A percentile compares a stretch with the other conserved stretches of the same genome.
These are phyloP conservation scores for Diutina mesorugosa DNA, from an alignment of 1,139 yeast species.

Conservation along the genomic window DNA sequence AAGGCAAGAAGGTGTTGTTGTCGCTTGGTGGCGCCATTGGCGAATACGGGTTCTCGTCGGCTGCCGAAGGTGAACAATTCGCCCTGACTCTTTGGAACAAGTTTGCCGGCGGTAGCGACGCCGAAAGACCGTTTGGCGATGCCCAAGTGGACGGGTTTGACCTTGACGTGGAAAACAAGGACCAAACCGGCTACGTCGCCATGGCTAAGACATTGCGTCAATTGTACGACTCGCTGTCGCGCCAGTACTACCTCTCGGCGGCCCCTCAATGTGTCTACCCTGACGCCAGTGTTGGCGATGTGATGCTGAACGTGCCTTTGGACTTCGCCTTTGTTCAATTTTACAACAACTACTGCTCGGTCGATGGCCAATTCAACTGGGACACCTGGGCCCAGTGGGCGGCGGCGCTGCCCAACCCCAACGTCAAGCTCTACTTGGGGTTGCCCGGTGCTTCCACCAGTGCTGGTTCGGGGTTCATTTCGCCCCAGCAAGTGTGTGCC, in stretches of 20 bases:
- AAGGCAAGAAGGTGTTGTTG: constrained; percentile 66
- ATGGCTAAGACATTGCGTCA: constrained; percentile 48
- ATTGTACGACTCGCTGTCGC: constrained; percentile 42
- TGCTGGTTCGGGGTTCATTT: constrained; percentile 12
- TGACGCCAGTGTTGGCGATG: constrained; percentile 68
- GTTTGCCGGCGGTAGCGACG: constrained; percentile 64
- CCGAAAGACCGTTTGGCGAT: constrained; percentile 63
- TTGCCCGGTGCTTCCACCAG: constrained; percentile 46
- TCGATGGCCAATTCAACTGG: constrained; percentile 60
- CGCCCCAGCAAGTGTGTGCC: constrained; percentile 7
- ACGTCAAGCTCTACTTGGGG: constrained; percentile 57
- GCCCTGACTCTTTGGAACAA: constrained; percentile 75
- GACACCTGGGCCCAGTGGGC: constrained; percentile 75
- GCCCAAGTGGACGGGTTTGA: constrained; percentile 35
- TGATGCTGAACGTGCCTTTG: constrained; percentile 45
- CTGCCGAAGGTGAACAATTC: constrained; percentile 49
- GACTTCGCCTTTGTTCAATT: constrained; percentile 89
- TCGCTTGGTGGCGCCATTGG: constrained; percentile 89
- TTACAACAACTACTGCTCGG: constrained; percentile 78
- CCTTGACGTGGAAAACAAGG: constrained; percentile 31
- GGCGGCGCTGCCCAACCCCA: constrained; percentile 47
- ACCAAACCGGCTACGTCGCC: constrained; percentile 45
- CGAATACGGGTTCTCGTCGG: constrained; percentile 56
- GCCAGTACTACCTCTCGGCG: constrained; percentile 68
- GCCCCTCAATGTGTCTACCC: constrained; percentile 96